Evolutionary conservation across 2,329 filamentous ascomycete genomes (phyloP).

Genomic region (Pseudogymnoascus sp.): DNA sequence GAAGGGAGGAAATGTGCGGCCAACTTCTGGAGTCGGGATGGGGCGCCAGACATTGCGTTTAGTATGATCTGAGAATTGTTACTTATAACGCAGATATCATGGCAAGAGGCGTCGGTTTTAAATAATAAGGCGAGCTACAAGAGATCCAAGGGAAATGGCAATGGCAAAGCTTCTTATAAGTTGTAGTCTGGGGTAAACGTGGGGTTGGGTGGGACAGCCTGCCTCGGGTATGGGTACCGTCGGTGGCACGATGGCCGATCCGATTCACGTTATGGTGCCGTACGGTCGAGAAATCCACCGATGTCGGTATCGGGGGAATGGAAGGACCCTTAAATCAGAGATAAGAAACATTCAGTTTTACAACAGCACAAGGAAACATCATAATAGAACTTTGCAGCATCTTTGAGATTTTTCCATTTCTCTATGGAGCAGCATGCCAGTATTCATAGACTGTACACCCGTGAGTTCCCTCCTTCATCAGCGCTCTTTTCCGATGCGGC

Average conservation of each 20-base stretch:
- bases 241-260: neutral
- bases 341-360: slow-evolving; percentile 5
- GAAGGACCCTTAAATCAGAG: neutral
- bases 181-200: neutral
- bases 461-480: slow-evolving; percentile 24
- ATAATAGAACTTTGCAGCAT: slow-evolving; percentile 19
- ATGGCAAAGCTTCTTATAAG: neutral
- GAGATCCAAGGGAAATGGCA: neutral
- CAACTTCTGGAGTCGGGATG: slow-evolving; percentile 53
- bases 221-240: slow-evolving; percentile 6
- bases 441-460: slow-evolving; percentile 27
- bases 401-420: slow-evolving; percentile 26
- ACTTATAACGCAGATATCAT: neutral
- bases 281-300: neutral
- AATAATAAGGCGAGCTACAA: neutral
- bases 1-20: slow-evolving; percentile 42
- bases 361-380: slow-evolving; percentile 10
- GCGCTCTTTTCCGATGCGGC: slow-evolving; percentile 24
- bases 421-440: slow-evolving; percentile 27
- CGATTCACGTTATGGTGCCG: neutral
- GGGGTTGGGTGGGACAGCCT: slow-evolving; percentile 2
- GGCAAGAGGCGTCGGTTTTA: neutral
- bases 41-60: slow-evolving; percentile 29
- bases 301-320: neutral
- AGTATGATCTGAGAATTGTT: neutral